Conservation (phyloP, 495 filamentous ascomycete genomes). For the Xylaria castorea region DNA sequence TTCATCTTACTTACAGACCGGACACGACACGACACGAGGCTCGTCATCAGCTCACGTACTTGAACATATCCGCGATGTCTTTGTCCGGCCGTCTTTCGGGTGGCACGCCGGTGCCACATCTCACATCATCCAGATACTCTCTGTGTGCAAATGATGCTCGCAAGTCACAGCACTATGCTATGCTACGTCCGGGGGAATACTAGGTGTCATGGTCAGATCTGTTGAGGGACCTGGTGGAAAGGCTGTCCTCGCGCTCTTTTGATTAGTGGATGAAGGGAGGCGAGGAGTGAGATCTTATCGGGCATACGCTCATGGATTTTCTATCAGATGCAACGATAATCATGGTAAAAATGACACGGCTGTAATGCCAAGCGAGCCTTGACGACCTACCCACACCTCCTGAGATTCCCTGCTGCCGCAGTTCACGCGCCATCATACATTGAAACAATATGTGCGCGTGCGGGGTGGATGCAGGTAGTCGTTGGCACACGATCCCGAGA, state of each 20-base stretch:
- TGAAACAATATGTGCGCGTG: constrained; percentile 23
- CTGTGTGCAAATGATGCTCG: not conserved
- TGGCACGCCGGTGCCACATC: constrained; percentile 14
- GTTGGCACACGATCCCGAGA: constrained; percentile 21
- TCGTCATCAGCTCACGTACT: not conserved
- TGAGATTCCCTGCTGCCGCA: constrained; percentile 24
- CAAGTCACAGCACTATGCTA: not conserved
- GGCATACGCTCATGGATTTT: not conserved
- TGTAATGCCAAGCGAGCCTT: constrained; percentile 25
- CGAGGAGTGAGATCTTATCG: not conserved
- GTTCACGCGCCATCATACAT: constrained; percentile 26
- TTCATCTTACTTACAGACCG: not conserved
- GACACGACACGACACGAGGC: not conserved
- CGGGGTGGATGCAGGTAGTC: constrained; percentile 23
- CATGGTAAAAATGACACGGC: constrained; percentile 26
- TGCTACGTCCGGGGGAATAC: not conserved
- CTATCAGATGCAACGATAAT: constrained; percentile 19
- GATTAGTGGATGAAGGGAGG: not conserved
- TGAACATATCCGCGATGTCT: not conserved
- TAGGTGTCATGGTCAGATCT: not conserved
- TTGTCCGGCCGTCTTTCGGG: constrained; percentile 4
- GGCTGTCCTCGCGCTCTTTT: not conserved
- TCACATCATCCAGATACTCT: constrained; percentile 1
- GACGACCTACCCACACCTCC: constrained; percentile 12
- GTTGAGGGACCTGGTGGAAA: not conserved